Base-by-base conservation (phyloP, 257 asterid species). In the Solanum tarapatanum region DNA sequence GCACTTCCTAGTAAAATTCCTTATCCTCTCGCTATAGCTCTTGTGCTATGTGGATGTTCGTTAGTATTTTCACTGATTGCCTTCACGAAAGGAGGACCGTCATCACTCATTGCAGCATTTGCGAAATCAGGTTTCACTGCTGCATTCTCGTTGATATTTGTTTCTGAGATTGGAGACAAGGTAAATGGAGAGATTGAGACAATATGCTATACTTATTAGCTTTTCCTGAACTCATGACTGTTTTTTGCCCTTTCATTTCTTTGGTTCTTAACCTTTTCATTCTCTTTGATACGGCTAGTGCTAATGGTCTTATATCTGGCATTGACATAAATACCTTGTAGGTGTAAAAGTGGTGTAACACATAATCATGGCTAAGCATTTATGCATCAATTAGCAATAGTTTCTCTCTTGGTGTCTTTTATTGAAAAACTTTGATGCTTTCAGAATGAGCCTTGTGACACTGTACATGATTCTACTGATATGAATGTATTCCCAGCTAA, bases 111-210 rank as follows among this genome's bases (percentile, higher is more conserved):
- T 88, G 95, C 92, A 36, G 95, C 98, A 55, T 90, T 96, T 70
- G 91, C 99, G 10, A 96, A 95, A 91, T 94, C 99, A 16, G 99
- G 98, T 91, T 96, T 96, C 92, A 93, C 99, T 43, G 99, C 99
- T 45, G 98, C 99, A 7, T 95, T 96, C 93, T 93, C 98, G 9
- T 89, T 96, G 91, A 96, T 96, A 88, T 96, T 94, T 89, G 96
- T 96, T 88, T 96, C 98, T 11, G 99, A 96, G 91, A 96, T 96
- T 89, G 99, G 98, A 86, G 99, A 96, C 94, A 96, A 96, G 98
- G 98, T 95, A 93, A 84, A 43, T 86, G 87, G 41, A 82, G 68
- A 80, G 69, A 48, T 28, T 14, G 43, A 24, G 28, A 28, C 16
- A 82, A 9, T 48, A 48, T 82, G 19, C 43, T 80, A 5, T 48